Base-by-base conservation (phyloP, 768 basidiomycete species). In the Russula compacta region DNA sequence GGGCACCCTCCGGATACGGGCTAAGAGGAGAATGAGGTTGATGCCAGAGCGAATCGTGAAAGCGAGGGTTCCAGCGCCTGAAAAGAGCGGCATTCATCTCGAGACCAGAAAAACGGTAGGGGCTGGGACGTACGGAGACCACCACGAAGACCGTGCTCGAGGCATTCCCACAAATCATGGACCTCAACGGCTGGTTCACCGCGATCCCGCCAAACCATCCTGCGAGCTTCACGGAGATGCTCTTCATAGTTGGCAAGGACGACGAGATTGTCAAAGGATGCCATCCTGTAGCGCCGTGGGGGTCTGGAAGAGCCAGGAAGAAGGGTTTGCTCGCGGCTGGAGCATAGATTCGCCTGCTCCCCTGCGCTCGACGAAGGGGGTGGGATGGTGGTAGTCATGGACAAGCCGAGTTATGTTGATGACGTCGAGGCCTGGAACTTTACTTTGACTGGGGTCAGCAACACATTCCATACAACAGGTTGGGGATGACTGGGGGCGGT, bases 171-270 rank as follows among this genome's bases (percentile, higher is more conserved):
- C 33, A 91, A 61, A 53, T 80, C 81, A 39, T 78, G 71, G 24
- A 94, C 68, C 64, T 90, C 85, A 0, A 78, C 83, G 0, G 86
- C 86, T 17, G 84, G 86, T 71, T 92, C 84, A 3, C 91, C 89
- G 63, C 80, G 76, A 67, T 91, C 86, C 12, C 88, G 77, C 88
- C 90, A 90, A 3, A 93, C 82, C 72, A 92, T 86, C 71, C 83
- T 89, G 57, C 87, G 79, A 0, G 90, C 88, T 58, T 83, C 84
- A 63, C 74, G 79, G 36, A 92, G 75, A 2, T 82, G 77, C 62
- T 92, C 88, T 70, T 90, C 86, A 71, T 88, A 83, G 72, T 92
- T 91, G 5, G 91, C 92, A 58, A 94, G 78, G 14, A 87, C 87
- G 21, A 91, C 85, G 8, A 94, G 76, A 68, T 89, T 90, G 70